Evolutionary conservation across 495 filamentous ascomycete genomes (phyloP).

Genomic region (Geopyxis carbonaria): DNA sequence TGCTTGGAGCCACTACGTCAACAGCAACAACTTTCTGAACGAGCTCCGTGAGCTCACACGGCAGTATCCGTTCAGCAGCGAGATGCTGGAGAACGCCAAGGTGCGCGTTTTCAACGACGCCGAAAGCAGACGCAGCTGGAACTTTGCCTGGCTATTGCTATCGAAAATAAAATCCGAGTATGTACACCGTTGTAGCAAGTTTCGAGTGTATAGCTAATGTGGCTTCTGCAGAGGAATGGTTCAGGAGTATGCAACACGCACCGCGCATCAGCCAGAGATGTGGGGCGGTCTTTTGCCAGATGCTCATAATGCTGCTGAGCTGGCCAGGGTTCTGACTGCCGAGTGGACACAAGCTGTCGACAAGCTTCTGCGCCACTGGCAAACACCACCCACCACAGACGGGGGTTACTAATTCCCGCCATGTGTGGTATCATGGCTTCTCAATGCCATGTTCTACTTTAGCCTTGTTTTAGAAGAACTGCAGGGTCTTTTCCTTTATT

Average conservation of each 20-base stretch:
- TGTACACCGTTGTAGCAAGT: slow-evolving; percentile 28
- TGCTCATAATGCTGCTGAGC: slow-evolving; percentile 36
- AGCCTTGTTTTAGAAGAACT: too few relatives aligned
- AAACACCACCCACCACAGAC: slow-evolving; percentile 33
- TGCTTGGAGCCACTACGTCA: slow-evolving; percentile 60
- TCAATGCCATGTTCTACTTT: too few relatives aligned
- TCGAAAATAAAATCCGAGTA: slow-evolving; percentile 49
- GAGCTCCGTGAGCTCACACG: slow-evolving; percentile 52
- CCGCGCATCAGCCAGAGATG: slow-evolving; percentile 50
- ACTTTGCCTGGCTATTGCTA: slow-evolving; percentile 60
- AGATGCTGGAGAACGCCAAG: slow-evolving; percentile 51
- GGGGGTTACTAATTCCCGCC: slow-evolving; percentile 13
- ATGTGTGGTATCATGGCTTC: background rate
- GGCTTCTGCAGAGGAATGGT: slow-evolving; percentile 36
- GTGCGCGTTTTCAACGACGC: slow-evolving; percentile 46
- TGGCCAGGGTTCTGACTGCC: slow-evolving; percentile 43
- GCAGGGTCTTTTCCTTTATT: too few relatives aligned
- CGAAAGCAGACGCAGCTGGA: slow-evolving; percentile 53
- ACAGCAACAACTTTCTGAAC: slow-evolving; percentile 52
- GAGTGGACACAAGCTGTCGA: slow-evolving; percentile 52
- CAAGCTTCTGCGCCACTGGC: slow-evolving; percentile 56
- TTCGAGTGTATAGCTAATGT: too few relatives aligned
- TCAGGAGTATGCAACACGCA: slow-evolving; percentile 38
- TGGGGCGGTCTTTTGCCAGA: slow-evolving; percentile 48
- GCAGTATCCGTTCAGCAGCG: slow-evolving; percentile 56